Evolutionary conservation across 2,329 filamentous ascomycete species (phyloP), one percentile per base, ranked within the genome.

Genomic region (Colletotrichum liriopes): DNA sequence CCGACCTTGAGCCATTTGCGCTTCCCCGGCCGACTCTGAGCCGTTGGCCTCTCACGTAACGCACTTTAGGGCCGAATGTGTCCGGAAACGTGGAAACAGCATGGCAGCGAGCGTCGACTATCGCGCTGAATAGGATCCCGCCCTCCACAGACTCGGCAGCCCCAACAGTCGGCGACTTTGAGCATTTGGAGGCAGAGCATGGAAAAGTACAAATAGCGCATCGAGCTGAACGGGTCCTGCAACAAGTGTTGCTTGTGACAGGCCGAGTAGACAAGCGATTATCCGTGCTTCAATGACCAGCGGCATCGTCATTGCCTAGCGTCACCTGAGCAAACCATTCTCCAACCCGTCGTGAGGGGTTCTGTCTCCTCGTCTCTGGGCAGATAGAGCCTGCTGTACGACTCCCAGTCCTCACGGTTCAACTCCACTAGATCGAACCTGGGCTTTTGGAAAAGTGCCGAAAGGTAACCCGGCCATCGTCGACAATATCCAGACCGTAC

Each of bases 241-340:
- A 37, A 37, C 11, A 9, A 8, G 35, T 37, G 35, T 11, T 37
- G 35, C 35, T 37, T 37, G 35, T 23, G 35, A n/a, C 12, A 35
- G 54, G 20, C 20, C n/a, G 41, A n/a, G 18, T 7, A 58, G n/a
- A 41, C 35, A 16, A 60, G 56, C n/a, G 23, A 60, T 41, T 60
- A 45, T 23, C 18, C 4, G 26, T 20, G 39, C 37, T 32, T 45
- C 56, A 32, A 26, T 60, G 56, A 45, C 56, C 23, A 60, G 56
- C 56, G 41, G 16, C 56, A 45, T 60, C 39, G 56, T 60, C 56
- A 60, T 45, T 43, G 56, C 26, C 43, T 45, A 60, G 56, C 37
- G 56, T 45, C 56, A 45, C 39, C 56, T n/a, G 56, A 39, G 32
- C 35, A 39, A 16, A 16, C 3, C 23, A 58, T 9, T 58, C 35